Conservation (phyloP, 2,329 filamentous ascomycete genomes). For the Neoarthrinium moseri region DNA sequence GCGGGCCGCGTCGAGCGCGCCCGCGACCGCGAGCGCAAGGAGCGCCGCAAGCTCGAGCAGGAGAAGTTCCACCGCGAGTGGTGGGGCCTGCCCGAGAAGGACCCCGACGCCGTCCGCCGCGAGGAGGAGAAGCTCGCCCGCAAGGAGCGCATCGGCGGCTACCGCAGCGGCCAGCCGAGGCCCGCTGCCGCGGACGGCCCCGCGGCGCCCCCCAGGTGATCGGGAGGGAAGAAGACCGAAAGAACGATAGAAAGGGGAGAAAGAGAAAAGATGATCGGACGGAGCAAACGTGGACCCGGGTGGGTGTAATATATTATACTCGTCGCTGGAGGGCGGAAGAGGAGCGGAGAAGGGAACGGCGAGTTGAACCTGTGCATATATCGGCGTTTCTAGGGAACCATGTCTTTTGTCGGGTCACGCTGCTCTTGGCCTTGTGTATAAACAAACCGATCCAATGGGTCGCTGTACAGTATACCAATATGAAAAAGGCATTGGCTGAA, state of each 20-base stretch:
- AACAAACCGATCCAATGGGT: neutral
- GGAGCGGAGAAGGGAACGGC: neutral
- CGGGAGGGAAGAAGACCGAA: neutral
- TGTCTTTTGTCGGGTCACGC: neutral
- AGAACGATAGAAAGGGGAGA: neutral
- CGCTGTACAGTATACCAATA: neutral
- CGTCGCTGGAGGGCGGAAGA: neutral
- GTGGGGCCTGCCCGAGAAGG: conserved; percentile 62
- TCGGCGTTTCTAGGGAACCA: neutral
- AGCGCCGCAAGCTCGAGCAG: conserved; percentile 58
- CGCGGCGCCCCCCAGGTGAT: too few relatives aligned
- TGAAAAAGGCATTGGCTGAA: neutral
- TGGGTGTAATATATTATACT: neutral
- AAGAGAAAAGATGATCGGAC: neutral
- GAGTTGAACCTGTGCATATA: conserved; percentile 6
- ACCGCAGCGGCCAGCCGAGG: neutral
- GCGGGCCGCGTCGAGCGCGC: conserved; percentile 69
- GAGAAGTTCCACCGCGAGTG: conserved; percentile 65
- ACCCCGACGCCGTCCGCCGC: conserved; percentile 45
- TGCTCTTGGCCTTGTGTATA: conserved; percentile 1
- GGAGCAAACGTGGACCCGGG: neutral
- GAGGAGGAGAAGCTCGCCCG: conserved; percentile 51
- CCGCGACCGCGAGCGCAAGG: conserved; percentile 63
- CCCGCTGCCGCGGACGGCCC: neutral
- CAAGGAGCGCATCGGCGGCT: conserved; percentile 55